Base-by-base conservation (phyloP, 75 land plant species). In the Selaginella tamariscina region DNA sequence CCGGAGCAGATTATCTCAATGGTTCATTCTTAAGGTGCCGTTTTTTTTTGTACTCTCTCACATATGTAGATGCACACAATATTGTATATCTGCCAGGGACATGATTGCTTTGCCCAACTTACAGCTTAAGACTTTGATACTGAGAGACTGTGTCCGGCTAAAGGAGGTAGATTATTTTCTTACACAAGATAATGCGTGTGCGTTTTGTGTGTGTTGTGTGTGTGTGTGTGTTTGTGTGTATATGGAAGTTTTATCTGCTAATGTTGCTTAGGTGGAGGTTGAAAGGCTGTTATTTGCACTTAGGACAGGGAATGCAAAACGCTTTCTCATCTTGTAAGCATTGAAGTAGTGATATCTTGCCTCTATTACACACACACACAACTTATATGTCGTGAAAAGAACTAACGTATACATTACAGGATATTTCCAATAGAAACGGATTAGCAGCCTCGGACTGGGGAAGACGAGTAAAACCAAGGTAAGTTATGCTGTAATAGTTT, bases 11-110 rank as follows among this genome's bases (percentile, higher is more conserved):
- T 67, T 68, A 79, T 22, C 56, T 84, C 27, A 88, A 84, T 68
- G 93, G 93, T 33, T 31, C 69, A 31, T 88, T 88, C 72, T 67
- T 88, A 27, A 86, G 83, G 93, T 88, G n/a, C n/a, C n/a, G n/a
- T n/a, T n/a, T n/a, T n/a, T n/a, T n/a, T n/a, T n/a, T n/a, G n/a
- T n/a, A n/a, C n/a, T n/a, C n/a, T n/a, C n/a, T n/a, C n/a, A n/a
- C n/a, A n/a, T n/a, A n/a, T n/a, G n/a, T n/a, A n/a, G n/a, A n/a
- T n/a, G n/a, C n/a, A n/a, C n/a, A n/a, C n/a, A n/a, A n/a, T n/a
- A n/a, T n/a, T n/a, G n/a, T n/a, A n/a, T n/a, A n/a, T 39, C 15
- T 39, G 49, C 15, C 56, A 88, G 89, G 75, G 78, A 72, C 66
- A 65, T 86, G 70, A 78, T 76, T 32, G 68, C 18, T 32, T 77